Evolutionary conservation across 768 basidiomycete genomes (phyloP).

Genomic region (Chalciporus pseudorubinellus): DNA sequence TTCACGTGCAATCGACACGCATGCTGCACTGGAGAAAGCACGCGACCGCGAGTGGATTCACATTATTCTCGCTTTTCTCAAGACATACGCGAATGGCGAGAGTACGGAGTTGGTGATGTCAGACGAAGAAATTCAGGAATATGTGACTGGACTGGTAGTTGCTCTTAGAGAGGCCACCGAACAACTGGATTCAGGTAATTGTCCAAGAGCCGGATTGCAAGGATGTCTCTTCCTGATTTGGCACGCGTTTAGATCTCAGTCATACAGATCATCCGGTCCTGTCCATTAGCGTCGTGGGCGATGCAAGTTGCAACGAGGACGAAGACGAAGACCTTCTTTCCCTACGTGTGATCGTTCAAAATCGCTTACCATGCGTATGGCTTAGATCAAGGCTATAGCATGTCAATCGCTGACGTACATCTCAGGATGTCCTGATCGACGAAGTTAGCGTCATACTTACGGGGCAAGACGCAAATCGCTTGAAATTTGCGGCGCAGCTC

Average conservation of each 20-base stretch:
- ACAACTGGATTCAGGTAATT: constrained; percentile 54
- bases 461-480: constrained; percentile 61
- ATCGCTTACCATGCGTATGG: constrained; percentile 75
- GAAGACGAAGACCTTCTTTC: constrained; percentile 64
- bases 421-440: constrained; percentile 59
- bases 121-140: constrained; percentile 47
- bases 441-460: constrained; percentile 58
- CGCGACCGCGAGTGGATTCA: constrained; percentile 81
- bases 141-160: constrained; percentile 50
- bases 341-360: constrained; percentile 59
- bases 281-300: constrained; percentile 45
- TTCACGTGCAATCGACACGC: constrained; percentile 67
- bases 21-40: constrained; percentile 52
- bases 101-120: constrained; percentile 53
- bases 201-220: neutral
- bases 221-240: constrained; percentile 8
- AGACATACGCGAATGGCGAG: constrained; percentile 57
- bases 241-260: constrained; percentile 50
- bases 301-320: constrained; percentile 51
- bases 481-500: constrained; percentile 49
- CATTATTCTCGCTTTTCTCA: constrained; percentile 72
- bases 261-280: constrained; percentile 71
- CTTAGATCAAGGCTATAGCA: neutral
- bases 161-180: constrained; percentile 49
- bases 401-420: constrained; percentile 8